Evolutionary conservation across 129 eudicot genomes (phyloP), one percentile per base, ranked within the genome.

Genomic region (Oenanthe sinensis): DNA sequence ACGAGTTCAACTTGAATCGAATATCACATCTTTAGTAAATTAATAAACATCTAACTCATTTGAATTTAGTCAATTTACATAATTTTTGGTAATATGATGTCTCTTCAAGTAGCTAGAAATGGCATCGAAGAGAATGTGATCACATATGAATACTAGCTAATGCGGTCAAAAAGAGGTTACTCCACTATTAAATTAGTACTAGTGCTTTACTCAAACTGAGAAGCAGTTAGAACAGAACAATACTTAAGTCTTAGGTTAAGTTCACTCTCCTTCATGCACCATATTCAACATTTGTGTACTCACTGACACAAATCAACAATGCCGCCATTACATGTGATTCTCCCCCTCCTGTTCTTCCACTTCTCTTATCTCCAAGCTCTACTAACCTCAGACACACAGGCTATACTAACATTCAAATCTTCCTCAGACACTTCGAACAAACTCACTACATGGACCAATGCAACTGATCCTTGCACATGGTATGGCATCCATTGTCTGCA

Each of bases 341-440:
- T 78, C 76, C 68, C 52, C 67, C 82, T 65, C 63, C 42, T 82
- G 54, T 40, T 78, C 80, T 77, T 78, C 84, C 81, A 15, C 30
- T 69, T 81, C 11, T 65, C 62, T 26, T 85, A 78, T 81, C 82
- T 75, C 82, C 79, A 30, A 46, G 80, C 88, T 72, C 46, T 62
- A 33, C 37, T 79, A 50, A 80, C 82, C 85, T 91, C 94, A 2
- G 94, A 95, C 85, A 39, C 85, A 8, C 33, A 48, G 11, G 79
- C 94, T 9, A 81, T 95, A 67, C 85, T 92, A 43, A 65, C 90
- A 12, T 92, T 95, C 96, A 95, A 90, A 85, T 39, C 87, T 54
- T 37, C 85, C 39, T 74, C 87, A 42, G 88, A 91, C 75, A 6
- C 74, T 49, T 77, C 89, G 54, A 45, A 76, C 82, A 68, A 47